These are phyloP conservation scores for Linum lewisii DNA, from an alignment of 345 rosid species.

Conservation along the genomic window DNA sequence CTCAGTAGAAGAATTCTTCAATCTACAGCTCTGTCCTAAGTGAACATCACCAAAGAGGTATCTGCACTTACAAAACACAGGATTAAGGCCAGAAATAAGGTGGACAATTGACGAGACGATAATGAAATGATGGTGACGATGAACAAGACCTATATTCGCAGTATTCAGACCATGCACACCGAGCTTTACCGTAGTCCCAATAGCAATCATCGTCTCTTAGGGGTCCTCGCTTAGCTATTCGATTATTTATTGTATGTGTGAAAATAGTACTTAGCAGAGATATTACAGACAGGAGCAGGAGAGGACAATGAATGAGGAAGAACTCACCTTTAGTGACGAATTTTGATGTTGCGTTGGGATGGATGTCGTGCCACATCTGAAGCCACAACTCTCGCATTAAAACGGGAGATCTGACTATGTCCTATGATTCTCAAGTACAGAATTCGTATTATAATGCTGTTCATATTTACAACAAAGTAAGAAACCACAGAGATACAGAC, in stretches of 20 bases:
- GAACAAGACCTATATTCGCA: constrained; percentile 78
- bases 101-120: background rate
- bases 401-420: constrained; percentile 80
- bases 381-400: constrained; percentile 99
- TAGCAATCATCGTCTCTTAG: constrained; percentile 88
- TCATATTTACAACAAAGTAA: no score
- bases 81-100: background rate
- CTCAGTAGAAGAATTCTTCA: constrained; percentile 63
- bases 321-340: constrained; percentile 82
- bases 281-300: background rate
- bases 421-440: constrained; percentile 95
- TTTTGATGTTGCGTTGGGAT: constrained; percentile 46
- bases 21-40: constrained; percentile 96
- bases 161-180: constrained; percentile 91
- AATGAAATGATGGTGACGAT: background rate
- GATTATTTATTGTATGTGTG: constrained; percentile 5
- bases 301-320: background rate
- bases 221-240: constrained; percentile 85
- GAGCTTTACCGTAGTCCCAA: constrained; percentile 96
- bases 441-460: no score
- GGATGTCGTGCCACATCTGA: constrained; percentile 95
- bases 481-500: no score
- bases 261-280: constrained; percentile 7
- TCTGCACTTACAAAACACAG: constrained; percentile 30
- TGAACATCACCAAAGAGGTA: constrained; percentile 89